Base-by-base conservation (phyloP, 2,329 filamentous ascomycete species). In the Diplodia intermedia region DNA sequence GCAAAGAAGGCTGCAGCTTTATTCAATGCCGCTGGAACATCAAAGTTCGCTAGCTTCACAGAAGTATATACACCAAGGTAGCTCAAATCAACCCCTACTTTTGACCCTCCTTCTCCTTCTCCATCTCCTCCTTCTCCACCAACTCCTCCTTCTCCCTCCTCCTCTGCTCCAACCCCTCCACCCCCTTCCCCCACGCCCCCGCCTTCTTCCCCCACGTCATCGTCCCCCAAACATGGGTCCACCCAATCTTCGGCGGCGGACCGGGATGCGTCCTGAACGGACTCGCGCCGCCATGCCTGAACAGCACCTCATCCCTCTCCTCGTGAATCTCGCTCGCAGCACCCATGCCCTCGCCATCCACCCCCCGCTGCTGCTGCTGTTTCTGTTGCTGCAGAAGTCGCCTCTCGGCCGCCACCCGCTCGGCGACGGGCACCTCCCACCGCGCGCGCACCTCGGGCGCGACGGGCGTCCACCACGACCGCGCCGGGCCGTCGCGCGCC, bases 391-490 rank as follows among this genome's bases (percentile, higher is more conserved):
- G 31, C 31, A 1, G 31, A 5, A 6, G 4, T 8, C 31, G 31
- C 31, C 31, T 31, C 26, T 23, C 70, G 50, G 43, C 11, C 40
- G 26, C 38, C 54, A 29, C 62, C 20, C 31, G 20, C 55, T 55
- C 66, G 29, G 36, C 55, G n/a, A 66, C 53, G 1, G 68, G 49
- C 8, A 73, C 71, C 74, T 92, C 90, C 91, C 91, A 93, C 72
- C 89, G 85, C 33, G 33, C 33, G 57, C 91, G 79, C 9, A 87
- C 86, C 69, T 90, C 87, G 0, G 76, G 70, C 0, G 88, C 85
- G 49, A 93, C 74, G 2, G 91, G 91, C 70, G 85, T 85, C 86
- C 89, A 90, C 91, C 91, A 94, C 8, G 40, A 38, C 31, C 18
- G 15, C 15, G 8, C 12, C 53, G 53, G 29, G 31, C 53, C 38